phyloP scores from a whole-genome alignment of 352 stramenopile genomes.

The Pythium brachiatum region DNA sequence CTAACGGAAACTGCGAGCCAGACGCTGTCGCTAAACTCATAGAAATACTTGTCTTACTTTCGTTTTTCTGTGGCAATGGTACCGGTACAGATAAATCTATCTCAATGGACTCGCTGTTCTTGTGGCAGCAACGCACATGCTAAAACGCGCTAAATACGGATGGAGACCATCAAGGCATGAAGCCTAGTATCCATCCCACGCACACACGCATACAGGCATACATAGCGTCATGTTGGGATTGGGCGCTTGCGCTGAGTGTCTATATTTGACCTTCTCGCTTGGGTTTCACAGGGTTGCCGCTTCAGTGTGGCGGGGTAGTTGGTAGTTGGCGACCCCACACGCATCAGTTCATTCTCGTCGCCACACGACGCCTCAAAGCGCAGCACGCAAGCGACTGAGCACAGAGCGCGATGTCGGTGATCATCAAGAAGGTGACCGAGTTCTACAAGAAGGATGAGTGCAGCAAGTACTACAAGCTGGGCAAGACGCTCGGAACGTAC shows the following conservation, averaged over 20 bases:
- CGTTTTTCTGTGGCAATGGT: not conserved
- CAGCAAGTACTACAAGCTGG: slow-evolving; percentile 89
- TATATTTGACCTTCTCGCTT: not conserved
- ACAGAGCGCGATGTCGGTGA: slow-evolving; percentile 41
- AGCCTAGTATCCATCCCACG: not conserved
- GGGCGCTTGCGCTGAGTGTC: not conserved
- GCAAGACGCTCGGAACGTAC: slow-evolving; percentile 87
- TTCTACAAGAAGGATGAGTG: slow-evolving; percentile 88
- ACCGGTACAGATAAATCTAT: no score
- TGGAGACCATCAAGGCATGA: not conserved
- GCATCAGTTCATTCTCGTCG: slow-evolving; percentile 2
- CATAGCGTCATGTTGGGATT: not conserved
- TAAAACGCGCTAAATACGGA: not conserved
- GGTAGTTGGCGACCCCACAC: not conserved
- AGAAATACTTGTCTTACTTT: not conserved
- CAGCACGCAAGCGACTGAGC: slow-evolving; percentile 1
- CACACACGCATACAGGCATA: not conserved
- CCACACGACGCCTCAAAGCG: not conserved
- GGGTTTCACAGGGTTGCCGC: not conserved
- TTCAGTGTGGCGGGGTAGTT: not conserved
- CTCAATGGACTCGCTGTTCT: no score
- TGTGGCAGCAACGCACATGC: no score
- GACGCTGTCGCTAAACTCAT: not conserved
- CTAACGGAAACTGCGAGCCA: slow-evolving; percentile 24
- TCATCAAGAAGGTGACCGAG: slow-evolving; percentile 86